Conservation (phyloP, 495 filamentous ascomycete species). For the Trichoderma asperelloides region DNA sequence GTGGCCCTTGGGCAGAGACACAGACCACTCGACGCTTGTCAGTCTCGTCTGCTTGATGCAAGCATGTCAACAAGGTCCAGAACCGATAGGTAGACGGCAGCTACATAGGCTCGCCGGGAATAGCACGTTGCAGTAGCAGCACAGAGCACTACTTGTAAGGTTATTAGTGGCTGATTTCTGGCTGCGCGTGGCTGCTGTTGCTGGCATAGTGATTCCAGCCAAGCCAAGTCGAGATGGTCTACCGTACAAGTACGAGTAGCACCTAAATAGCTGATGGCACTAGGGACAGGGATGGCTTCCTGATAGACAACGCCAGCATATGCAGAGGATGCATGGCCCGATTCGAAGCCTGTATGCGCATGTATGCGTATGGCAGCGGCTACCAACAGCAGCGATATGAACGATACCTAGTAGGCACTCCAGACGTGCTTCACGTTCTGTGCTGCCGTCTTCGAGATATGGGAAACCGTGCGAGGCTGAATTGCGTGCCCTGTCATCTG, state of each 20-base stretch:
- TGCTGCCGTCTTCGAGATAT: neutral
- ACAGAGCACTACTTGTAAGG: neutral
- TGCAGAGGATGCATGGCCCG: neutral
- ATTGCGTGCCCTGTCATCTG: neutral
- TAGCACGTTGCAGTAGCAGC: too few species aligned
- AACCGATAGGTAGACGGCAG: neutral
- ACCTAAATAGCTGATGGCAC: neutral
- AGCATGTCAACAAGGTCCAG: neutral
- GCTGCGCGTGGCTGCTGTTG: neutral
- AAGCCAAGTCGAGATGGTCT: constrained; percentile 1
- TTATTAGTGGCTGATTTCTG: neutral
- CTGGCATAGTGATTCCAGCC: constrained; percentile 1
- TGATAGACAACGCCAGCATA: neutral
- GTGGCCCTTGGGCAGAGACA: neutral
- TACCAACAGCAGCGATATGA: neutral
- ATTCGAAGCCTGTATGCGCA: neutral
- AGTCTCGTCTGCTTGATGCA: neutral
- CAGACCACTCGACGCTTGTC: neutral
- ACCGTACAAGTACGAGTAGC: neutral
- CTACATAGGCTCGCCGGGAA: too few species aligned
- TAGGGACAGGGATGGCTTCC: neutral
- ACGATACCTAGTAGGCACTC: too few species aligned
- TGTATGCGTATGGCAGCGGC: neutral
- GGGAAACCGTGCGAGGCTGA: neutral
- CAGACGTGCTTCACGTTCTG: too few species aligned